Evolutionary conservation across 495 filamentous ascomycete species (phyloP), one percentile per base, ranked within the genome.

Genomic region (Xylaria palmicola): DNA sequence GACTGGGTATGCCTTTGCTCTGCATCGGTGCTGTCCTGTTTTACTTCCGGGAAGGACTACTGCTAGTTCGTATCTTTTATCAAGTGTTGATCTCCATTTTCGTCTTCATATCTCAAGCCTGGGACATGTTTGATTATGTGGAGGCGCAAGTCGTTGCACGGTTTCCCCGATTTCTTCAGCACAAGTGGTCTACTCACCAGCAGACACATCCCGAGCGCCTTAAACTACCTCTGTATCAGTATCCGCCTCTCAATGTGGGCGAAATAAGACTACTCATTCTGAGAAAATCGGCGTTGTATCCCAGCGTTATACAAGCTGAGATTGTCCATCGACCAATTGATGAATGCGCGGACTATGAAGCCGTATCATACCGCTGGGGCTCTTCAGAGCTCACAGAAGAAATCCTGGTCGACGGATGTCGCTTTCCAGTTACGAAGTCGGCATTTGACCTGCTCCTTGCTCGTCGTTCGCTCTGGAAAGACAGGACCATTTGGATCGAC

Each of bases 401-500:
- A 29, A 44, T 56, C 6, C 13, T 56, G 6, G 24, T 56, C 10
- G 40, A 45, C 19, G 53, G 53, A 30, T 56, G 27, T 45, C 37
- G 53, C 10, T 56, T 56, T 12, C 40, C 53, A n/a, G 53, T 56
- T 27, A 56, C 39, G 9, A 36, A 56, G 53, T 15, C 53, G 17
- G 53, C 53, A 13, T 56, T 56, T 24, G 37, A 45, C 27, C 1
- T 57, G 17, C 40, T 57, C 19, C 19, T 57, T n/a, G 40, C 41
- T 29, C 54, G 54, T 22, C 54, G 54, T 6, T 57, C 54, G 1
- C 29, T 57, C 4, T 57, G 41, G 41, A 45, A 13, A 45, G 40
- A 57, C 4, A 41, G 54, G 17, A 47, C 20, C 15, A 22, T 57
- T 19, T 57, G 54, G 41, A 57, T 57, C 41, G 54, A 57, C 32